Base-by-base conservation (phyloP, 176 grass and related monocot species). In the Cenchrus fungigraminus region DNA sequence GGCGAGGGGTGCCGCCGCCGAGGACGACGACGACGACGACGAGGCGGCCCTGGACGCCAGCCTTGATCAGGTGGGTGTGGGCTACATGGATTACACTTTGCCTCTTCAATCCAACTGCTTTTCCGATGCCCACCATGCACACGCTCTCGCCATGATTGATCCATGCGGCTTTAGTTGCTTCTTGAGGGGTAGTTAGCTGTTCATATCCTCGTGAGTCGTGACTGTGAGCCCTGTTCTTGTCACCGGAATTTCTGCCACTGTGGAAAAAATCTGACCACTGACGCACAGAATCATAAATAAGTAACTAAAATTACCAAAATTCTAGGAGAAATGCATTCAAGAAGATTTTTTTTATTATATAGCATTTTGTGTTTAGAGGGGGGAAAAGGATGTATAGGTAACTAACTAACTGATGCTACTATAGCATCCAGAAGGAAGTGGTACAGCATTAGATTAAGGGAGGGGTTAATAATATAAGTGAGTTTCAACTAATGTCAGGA, bases 41-140 rank as follows among this genome's bases (percentile, higher is more conserved):
- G 85, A 52, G 28, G 79, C 86, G 8, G 79, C 86, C 67, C 71
- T 90, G 82, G 93, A 92, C 51, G 86, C 84, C 70, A 85, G 46
- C 44, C 88, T 92, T 42, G 80, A 86, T 90, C 87, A 89, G 84
- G 87, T 89, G 70, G 54, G 54, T 56, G 8, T 55, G 1, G 11
- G 51, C 60, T 72, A 16, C 62, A 55, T 65, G 81, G 77, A 79
- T 28, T 19, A 62, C 45, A 79, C 63, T 55, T 66, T 60, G 57
- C 46, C 52, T 63, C 74, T 83, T 73, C 11, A 83, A 52, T 49
- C 12, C 74, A 78, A 43, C 73, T 59, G 52, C 49, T 28, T 81
- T 79, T 77, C 8, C 32, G 74, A 85, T 75, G 62, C 65, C 49
- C 9, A 61, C 29, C 82, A 77, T 91, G 84, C 89, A 87, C 85